A percentile compares a stretch with the other conserved stretches of the same genome.
Evolutionary conservation across 2,329 filamentous ascomycete genomes (phyloP).

Genomic region (Xylaria sp.): DNA sequence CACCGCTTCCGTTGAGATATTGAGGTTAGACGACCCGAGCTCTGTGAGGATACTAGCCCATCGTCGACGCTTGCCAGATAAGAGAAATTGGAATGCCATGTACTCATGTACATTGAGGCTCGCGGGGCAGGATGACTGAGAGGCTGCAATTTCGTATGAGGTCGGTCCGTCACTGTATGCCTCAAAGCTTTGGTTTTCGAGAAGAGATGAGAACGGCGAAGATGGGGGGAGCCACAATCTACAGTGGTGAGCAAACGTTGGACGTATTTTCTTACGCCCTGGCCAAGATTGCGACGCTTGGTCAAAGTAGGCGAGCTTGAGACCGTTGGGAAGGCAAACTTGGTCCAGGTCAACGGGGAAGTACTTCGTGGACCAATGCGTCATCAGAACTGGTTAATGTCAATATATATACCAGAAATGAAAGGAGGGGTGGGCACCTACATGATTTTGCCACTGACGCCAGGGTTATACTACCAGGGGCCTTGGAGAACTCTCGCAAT

Average conservation of each 20-base stretch:
- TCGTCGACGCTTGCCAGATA: constrained; percentile 49
- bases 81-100: constrained; percentile 51
- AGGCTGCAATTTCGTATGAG: constrained; percentile 57
- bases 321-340: constrained; percentile 50
- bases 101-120: constrained; percentile 55
- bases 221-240: constrained; percentile 39
- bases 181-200: constrained; percentile 32
- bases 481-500: constrained; percentile 7
- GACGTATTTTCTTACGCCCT: constrained; percentile 26
- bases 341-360: constrained; percentile 46
- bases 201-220: constrained; percentile 41
- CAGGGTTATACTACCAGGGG: constrained; percentile 21
- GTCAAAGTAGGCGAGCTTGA: constrained; percentile 54
- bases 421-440: constrained; percentile 20
- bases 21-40: constrained; percentile 56
- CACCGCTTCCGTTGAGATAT: constrained; percentile 59
- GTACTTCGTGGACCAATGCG: constrained; percentile 48
- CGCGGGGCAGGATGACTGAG: constrained; percentile 49
- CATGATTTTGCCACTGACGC: constrained; percentile 18
- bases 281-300: constrained; percentile 42
- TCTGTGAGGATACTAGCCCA: constrained; percentile 56
- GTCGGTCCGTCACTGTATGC: constrained; percentile 45
- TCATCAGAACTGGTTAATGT: constrained; percentile 35
- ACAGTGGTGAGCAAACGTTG: constrained; percentile 51
- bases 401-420: constrained; percentile 1